Conservation (phyloP, 1,139 yeast genomes). For the Diutina siamensis region DNA sequence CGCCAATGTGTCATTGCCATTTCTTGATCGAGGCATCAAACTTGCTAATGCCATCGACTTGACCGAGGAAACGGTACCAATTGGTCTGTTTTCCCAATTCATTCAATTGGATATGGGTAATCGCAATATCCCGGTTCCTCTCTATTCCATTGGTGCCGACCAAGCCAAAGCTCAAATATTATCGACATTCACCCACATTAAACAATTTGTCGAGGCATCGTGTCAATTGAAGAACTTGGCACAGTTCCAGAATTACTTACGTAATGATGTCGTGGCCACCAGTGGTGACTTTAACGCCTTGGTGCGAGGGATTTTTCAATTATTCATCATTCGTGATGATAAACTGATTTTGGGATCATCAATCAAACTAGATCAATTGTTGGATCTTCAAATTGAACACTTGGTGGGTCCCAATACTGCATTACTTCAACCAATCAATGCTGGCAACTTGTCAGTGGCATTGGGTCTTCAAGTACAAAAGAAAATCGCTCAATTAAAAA, state of each 20-base stretch:
- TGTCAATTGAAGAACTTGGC: conserved; percentile 16
- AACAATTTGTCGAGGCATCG: conserved; percentile 15
- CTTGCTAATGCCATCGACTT: neutral
- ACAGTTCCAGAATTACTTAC: conserved; percentile 27
- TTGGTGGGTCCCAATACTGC: neutral
- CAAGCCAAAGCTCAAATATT: conserved; percentile 22
- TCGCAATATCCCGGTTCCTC: conserved; percentile 42
- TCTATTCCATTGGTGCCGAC: conserved; percentile 17
- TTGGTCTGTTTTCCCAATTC: conserved; percentile 30
- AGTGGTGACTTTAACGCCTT: conserved; percentile 33
- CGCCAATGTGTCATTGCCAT: neutral
- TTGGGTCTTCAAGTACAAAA: conserved; percentile 10
- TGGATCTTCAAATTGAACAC: neutral
- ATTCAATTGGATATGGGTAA: conserved; percentile 47
- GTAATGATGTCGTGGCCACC: conserved; percentile 19
- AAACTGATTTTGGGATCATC: conserved; percentile 26
- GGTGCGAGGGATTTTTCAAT: conserved; percentile 50
- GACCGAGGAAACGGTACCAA: conserved; percentile 11
- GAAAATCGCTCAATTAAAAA: conserved; percentile 12
- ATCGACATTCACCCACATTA: conserved; percentile 24
- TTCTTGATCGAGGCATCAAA: neutral
- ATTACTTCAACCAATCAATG: neutral
- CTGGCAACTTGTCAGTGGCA: neutral
- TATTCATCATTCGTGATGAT: conserved; percentile 51
- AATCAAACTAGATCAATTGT: neutral